Percentiles rank a stretch among this genome's conserved stretches.
Evolutionary conservation across 257 asterid species (phyloP).

Genomic region (Solanum pinnatisectum): DNA sequence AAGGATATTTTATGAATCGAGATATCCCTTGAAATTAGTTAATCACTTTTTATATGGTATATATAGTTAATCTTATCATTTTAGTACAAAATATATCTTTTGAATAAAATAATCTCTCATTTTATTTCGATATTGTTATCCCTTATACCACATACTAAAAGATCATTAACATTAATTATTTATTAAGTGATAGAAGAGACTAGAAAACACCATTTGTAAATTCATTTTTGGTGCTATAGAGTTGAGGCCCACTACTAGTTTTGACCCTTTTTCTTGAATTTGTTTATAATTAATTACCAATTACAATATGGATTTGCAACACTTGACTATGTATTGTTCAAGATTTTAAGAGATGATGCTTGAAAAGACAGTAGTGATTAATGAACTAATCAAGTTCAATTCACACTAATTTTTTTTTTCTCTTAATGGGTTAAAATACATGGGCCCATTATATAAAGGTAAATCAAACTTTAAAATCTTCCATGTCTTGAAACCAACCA

Average conservation of each 20-base stretch:
- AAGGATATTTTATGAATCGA: background rate
- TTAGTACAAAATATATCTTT: background rate
- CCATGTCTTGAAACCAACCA: background rate
- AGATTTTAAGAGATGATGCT: background rate
- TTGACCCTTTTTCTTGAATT: background rate
- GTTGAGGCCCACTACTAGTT: background rate
- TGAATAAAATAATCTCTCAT: background rate
- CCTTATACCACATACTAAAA: background rate
- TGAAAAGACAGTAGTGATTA: constrained; percentile 8
- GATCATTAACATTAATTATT: background rate
- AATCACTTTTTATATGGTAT: background rate
- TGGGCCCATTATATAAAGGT: background rate
- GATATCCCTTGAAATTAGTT: background rate
- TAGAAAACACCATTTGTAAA: background rate
- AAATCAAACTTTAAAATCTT: constrained; percentile 4
- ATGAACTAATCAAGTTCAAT: background rate
- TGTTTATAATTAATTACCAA: background rate
- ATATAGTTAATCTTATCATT: background rate
- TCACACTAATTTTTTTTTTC: background rate
- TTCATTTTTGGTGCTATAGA: background rate
- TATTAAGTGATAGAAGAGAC: background rate
- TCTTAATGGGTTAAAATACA: constrained; percentile 9
- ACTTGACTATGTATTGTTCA: background rate
- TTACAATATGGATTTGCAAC: background rate
- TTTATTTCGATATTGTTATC: background rate